A percentile compares a stretch with the other conserved stretches of the same genome.
Conservation (phyloP, 371 early-diverging fungal species). For the Rhizopus sp. region DNA sequence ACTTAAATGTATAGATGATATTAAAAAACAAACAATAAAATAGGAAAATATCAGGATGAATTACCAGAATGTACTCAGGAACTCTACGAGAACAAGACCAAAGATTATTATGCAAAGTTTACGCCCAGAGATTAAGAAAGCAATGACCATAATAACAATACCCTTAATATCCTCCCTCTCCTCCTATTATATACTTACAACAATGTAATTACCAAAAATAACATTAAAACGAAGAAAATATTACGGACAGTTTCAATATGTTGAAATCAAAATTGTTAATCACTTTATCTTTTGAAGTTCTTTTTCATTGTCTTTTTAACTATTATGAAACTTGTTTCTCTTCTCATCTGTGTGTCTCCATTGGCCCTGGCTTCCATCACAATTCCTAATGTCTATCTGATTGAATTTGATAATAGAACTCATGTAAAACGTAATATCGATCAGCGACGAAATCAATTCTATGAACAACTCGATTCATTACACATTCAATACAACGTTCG, state of each 20-base stretch:
- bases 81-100: conserved; percentile 69
- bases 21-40: background rate
- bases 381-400: conserved; percentile 32
- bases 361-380: conserved; percentile 10
- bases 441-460: conserved; percentile 17
- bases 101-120: conserved; percentile 80
- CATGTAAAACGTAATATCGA: conserved; percentile 14
- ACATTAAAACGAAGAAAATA: no score
- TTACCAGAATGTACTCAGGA: conserved; percentile 88
- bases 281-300: no score
- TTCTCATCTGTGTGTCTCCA: background rate
- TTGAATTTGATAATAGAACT: conserved; percentile 26
- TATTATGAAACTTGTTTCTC: no score
- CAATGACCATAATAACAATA: no score
- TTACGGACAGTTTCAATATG: no score
- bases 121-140: conserved; percentile 51
- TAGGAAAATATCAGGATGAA: conserved; percentile 71
- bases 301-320: no score
- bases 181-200: no score
- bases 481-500: conserved; percentile 37
- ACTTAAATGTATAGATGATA: background rate
- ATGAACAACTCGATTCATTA: conserved; percentile 24
- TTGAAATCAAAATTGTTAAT: no score
- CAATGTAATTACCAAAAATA: no score
- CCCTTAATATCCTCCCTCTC: no score